Evolutionary conservation across 2,329 filamentous ascomycete genomes (phyloP).

Genomic region (Penicillium janthinellum): DNA sequence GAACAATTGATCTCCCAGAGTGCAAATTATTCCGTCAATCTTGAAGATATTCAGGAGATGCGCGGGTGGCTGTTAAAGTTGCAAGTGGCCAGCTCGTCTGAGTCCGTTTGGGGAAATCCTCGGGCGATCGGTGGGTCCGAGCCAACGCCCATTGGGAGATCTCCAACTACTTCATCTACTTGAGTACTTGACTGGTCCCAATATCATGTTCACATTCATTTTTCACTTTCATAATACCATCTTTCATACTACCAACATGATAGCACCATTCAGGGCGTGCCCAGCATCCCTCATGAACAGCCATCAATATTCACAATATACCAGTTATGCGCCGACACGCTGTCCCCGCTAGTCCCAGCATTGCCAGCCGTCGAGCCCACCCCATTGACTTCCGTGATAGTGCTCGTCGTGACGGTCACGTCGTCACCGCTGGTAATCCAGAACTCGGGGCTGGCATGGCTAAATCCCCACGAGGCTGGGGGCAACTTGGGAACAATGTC

Average conservation of each 20-base stretch:
- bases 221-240: neutral
- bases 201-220: neutral
- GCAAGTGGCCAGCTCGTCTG: neutral
- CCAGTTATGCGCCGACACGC: slow-evolving; percentile 38
- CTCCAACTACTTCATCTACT: no score
- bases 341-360: slow-evolving; percentile 29
- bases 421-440: slow-evolving; percentile 41
- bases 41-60: neutral
- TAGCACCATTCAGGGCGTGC: no score
- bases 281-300: slow-evolving; percentile 13
- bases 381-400: slow-evolving; percentile 37
- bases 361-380: slow-evolving; percentile 39
- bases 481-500: slow-evolving; percentile 45
- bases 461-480: slow-evolving; percentile 34
- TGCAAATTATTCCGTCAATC: neutral
- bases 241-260: neutral
- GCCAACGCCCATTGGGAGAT: neutral
- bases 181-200: no score
- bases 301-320: slow-evolving; percentile 35
- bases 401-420: slow-evolving; percentile 32
- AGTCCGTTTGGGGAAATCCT: neutral
- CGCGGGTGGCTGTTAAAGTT: neutral
- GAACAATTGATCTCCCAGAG: neutral
- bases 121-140: slow-evolving; percentile 6
- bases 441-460: slow-evolving; percentile 44